These are phyloP conservation scores for barley (Hordeum vulgare) DNA, from an alignment of 176 grass and related monocot genomes.

Conservation along the genomic window MorexV3_pseudomolecules_assembly NC_058521.1:29308608-29309107, in stretches of 20 bases:
- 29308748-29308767: slow-evolving; percentile 70
- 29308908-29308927: too few species aligned
- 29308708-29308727: background rate
- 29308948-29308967: too few species aligned
- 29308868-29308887: too few species aligned
- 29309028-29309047: too few species aligned
- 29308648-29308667: background rate
- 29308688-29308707: background rate
- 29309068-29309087: too few species aligned
- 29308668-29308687: slow-evolving; percentile 8
- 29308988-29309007: too few species aligned
- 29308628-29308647: slow-evolving; percentile 23
- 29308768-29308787: slow-evolving; percentile 57
- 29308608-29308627: slow-evolving; percentile 62
- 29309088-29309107: too few species aligned
- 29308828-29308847: slow-evolving; percentile 48
- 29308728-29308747: slow-evolving; percentile 39
- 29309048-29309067: too few species aligned
- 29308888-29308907: too few species aligned
- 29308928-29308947: too few species aligned
- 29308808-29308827: slow-evolving; percentile 26
- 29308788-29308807: slow-evolving; percentile 20
- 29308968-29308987: too few species aligned
- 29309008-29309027: too few species aligned
- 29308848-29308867: slow-evolving; percentile 42